Percentiles rank a stretch among this genome's conserved stretches.
Conservation (phyloP, 192 early-diverging fungal genomes). For the Funneliformis mosseae region DNA sequence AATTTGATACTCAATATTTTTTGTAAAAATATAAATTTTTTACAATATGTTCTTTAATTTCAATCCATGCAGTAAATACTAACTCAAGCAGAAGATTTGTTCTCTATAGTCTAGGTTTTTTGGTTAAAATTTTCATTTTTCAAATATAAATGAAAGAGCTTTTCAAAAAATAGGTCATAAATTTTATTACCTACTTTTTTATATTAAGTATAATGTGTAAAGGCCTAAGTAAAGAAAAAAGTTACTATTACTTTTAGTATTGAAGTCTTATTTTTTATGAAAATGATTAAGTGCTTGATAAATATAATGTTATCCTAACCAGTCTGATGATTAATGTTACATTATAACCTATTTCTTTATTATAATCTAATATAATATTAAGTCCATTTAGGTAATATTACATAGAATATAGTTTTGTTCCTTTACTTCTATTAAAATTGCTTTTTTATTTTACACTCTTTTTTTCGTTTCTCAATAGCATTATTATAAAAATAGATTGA, state of each 20-base stretch:
- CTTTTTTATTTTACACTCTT: background rate
- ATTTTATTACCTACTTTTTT: background rate
- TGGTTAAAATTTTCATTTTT: background rate
- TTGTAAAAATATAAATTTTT: background rate
- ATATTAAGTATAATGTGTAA: background rate
- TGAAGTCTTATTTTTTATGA: slow-evolving; percentile 1
- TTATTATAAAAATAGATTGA: background rate
- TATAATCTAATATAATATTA: background rate
- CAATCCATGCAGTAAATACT: background rate
- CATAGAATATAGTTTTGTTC: background rate
- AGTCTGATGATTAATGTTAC: background rate
- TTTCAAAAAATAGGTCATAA: background rate
- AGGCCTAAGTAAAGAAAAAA: background rate
- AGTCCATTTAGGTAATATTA: background rate
- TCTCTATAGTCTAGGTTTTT: background rate
- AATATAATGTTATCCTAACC: background rate
- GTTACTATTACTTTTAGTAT: background rate
- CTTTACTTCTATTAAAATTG: background rate
- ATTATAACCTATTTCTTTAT: slow-evolving; percentile 1
- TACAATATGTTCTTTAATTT: background rate
- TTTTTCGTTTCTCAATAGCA: background rate
- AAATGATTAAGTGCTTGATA: background rate
- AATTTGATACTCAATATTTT: background rate
- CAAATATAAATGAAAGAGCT: background rate
- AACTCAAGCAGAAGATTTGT: background rate